Conservation (phyloP, 306 rosid genomes). For the Trifolium fragiferum region DNA sequence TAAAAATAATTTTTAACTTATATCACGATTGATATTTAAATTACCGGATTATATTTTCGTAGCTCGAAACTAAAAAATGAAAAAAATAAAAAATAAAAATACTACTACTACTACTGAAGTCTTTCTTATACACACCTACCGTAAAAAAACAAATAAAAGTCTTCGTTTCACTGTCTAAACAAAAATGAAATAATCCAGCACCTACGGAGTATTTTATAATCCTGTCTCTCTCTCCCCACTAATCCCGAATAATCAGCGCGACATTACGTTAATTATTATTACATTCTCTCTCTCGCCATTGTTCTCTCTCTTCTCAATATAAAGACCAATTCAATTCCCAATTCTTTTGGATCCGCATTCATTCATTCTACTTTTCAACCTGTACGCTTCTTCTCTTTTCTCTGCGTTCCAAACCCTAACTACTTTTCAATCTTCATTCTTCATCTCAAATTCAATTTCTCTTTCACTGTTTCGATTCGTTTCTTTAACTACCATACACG, state of each 20-base stretch:
- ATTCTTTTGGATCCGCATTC: conserved; percentile 31
- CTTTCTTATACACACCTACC: no score
- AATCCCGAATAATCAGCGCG: neutral
- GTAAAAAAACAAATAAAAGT: no score
- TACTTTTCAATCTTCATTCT: neutral
- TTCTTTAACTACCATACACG: neutral
- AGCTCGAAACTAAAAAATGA: no score
- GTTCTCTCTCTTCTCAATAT: neutral
- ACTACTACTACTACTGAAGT: no score
- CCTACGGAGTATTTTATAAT: neutral
- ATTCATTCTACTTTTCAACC: neutral
- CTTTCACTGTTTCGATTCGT: neutral
- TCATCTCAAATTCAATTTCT: neutral
- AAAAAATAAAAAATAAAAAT: no score
- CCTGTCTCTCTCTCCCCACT: neutral
- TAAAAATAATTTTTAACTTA: no score
- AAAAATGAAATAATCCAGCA: neutral
- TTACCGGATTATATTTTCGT: no score
- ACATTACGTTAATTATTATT: neutral
- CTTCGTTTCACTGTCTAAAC: no score
- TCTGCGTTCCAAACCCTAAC: conserved; percentile 16
- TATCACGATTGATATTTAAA: no score
- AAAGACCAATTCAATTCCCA: conserved; percentile 40
- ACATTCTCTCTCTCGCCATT: neutral
- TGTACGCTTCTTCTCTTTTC: conserved; percentile 20